Evolutionary conservation across 257 asterid genomes (phyloP), one percentile per base, ranked within the genome.

Genomic region (Solanum corneliomulleri): DNA sequence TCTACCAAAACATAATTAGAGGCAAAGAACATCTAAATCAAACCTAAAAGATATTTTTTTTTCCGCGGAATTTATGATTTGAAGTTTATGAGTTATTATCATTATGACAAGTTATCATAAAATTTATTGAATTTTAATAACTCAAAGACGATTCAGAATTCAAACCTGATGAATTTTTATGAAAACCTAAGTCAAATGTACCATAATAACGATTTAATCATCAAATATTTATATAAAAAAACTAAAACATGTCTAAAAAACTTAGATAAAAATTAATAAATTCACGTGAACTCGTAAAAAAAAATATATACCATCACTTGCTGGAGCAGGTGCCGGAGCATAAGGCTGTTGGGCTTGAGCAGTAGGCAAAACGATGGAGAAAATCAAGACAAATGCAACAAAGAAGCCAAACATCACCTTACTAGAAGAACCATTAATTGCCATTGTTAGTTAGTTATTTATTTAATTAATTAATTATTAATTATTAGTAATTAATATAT

Each of bases 311-410:
- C 98, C 98, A 87, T 95, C 96, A 77, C 94, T 93, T 3, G 95
- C 78, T 5, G 98, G 97, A 35, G 96, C 91, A 21, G 97, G 97
- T 47, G 95, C 93, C 7, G 97, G 97, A 86, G 95, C 95, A 29
- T 87, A 89, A 86, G 85, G 39, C 25, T 77, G 91, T 16, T 92
- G 95, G 87, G 86, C 94, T 16, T 91, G 93, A 83, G 90, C 93
- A 44, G 89, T 88, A 41, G 98, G 93, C 88, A 93, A 52, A 75
- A 90, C 64, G 87, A 93, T 88, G 13, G 93, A 90, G 31, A 92
- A 91, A 86, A 90, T 84, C 45, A 91, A 89, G 75, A 85, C 89
- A 87, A 93, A 89, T 78, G 92, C 83, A 6, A 92, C 92, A 88
- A 90, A 78, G 20, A 93, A 66, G 33, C 91, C 90, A 49, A 88